phyloP scores from a whole-genome alignment of 495 filamentous ascomycete genomes.

The Annulohypoxylon moriforme region DNA sequence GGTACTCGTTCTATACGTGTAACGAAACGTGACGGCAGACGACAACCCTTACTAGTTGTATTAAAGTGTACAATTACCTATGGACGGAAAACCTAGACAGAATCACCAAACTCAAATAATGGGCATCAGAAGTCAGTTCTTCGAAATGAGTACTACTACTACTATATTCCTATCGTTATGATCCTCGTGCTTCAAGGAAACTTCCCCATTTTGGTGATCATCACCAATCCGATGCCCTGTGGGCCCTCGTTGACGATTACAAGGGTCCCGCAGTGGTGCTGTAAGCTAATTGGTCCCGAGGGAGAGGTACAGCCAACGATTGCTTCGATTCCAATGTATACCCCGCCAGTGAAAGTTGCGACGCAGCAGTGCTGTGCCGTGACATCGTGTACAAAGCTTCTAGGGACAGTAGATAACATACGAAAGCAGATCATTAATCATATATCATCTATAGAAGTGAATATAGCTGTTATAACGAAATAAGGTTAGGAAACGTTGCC shows the following conservation, averaged over 20 bases:
- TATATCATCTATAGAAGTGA: background rate
- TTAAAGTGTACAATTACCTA: slow-evolving; percentile 38
- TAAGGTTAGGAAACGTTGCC: background rate
- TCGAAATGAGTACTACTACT: background rate
- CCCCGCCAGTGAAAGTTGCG: background rate
- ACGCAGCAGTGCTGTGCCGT: background rate
- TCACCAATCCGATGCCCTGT: background rate
- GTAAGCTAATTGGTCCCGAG: slow-evolving; percentile 8
- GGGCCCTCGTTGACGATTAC: background rate
- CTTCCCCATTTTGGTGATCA: slow-evolving; percentile 32
- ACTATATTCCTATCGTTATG: background rate
- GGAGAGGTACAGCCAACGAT: background rate
- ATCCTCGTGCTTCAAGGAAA: background rate
- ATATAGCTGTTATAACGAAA: background rate
- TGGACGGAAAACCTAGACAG: slow-evolving; percentile 30
- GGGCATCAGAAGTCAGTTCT: slow-evolving; percentile 8
- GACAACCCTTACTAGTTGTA: slow-evolving; percentile 16
- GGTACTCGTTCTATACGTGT: slow-evolving; percentile 16
- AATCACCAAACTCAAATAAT: slow-evolving; percentile 39
- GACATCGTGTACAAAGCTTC: too few species aligned
- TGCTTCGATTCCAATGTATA: background rate
- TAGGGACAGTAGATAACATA: too few species aligned
- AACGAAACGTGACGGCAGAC: background rate
- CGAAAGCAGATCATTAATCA: too few species aligned
- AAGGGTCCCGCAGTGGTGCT: background rate